Base-by-base conservation (phyloP, 148 eudicot species). In the Salicornia ramosissima region DNA sequence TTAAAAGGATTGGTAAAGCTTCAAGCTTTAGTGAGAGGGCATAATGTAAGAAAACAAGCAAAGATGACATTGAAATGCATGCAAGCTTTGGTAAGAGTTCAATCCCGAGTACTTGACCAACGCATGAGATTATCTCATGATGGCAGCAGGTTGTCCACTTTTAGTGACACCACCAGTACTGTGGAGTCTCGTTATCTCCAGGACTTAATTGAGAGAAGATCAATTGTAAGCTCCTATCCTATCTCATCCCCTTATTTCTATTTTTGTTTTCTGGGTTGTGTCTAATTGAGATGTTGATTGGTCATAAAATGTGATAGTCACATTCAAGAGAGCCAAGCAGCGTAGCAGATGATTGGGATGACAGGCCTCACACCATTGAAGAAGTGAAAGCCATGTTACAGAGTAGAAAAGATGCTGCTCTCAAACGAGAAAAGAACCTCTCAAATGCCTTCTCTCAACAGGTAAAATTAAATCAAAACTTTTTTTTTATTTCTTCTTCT, bases 1-100 rank as follows among this genome's bases (percentile, higher is more conserved):
- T 77, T 93, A 0, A 85, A 83, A 72, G 98, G 96, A 36, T 81
- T 93, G 51, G 98, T 90, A 64, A 93, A 85, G 85, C 88, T 93
- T 65, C 98, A 93, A 79, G 98, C 98, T 64, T 77, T 93, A 55
- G 88, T 93, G 49, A 86, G 98, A 83, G 98, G 96, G 51, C 95
- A 87, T 54, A 93, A 85, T 71, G 90, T 93, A 14, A 67, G 98
- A 61, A 90, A 83, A 71, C 96, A 90, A 85, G 88, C 92, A 3
- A 86, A 85, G 61, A 81, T 87, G 81, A 85, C 96, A 33, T 75
- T 90, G 52, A 83, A 78, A 77, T 93, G 94, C 83, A 88, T 93
- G 91, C 88, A 90, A 69, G 94, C 98, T 39, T 67, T 93, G 77
- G 82, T 86, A 29, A 74, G 88, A 19, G 88, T 88, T 50, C 98